Percentiles rank a stretch among this genome's conserved stretches.
These are phyloP conservation scores for Vitis rotundifolia DNA, from an alignment of 164 flowering plant species.

Conservation along the genomic window DNA sequence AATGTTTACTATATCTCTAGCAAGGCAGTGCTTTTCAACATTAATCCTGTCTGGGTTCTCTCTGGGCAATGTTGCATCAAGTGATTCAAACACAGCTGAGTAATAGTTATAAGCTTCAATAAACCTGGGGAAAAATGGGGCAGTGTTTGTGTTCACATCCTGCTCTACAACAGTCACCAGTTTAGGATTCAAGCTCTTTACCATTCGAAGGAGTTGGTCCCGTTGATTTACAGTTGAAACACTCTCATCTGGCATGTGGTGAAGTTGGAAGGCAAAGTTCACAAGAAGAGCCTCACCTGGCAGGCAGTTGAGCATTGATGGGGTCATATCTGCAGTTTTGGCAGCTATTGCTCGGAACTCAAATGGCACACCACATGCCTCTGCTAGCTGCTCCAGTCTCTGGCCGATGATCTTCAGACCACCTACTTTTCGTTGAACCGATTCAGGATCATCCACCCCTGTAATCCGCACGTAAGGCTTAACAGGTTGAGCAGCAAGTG, in stretches of 20 bases:
- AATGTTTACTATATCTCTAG: slow-evolving; percentile 87
- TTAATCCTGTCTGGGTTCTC: slow-evolving; percentile 88
- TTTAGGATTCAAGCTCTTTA: slow-evolving; percentile 78
- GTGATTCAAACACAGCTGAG: slow-evolving; percentile 85
- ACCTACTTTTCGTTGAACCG: slow-evolving; percentile 82
- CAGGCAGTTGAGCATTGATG: slow-evolving; percentile 55
- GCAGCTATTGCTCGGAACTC: slow-evolving; percentile 70
- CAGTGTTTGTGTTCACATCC: slow-evolving; percentile 90
- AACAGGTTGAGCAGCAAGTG: slow-evolving; percentile 49
- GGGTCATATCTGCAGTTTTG: slow-evolving; percentile 55
- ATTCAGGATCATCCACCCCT: slow-evolving; percentile 96
- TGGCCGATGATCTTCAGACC: slow-evolving; percentile 77
- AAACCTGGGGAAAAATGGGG: slow-evolving; percentile 86
- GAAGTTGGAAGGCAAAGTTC: slow-evolving; percentile 96
- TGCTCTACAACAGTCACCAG: slow-evolving; percentile 94
- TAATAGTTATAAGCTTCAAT: slow-evolving; percentile 87
- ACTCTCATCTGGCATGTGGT: slow-evolving; percentile 99
- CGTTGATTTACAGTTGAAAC: slow-evolving; percentile 85
- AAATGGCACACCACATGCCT: slow-evolving; percentile 57
- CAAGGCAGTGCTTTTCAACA: slow-evolving; percentile 90
- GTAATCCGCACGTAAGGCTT: slow-evolving; percentile 67
- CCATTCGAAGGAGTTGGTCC: slow-evolving; percentile 88
- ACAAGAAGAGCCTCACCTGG: slow-evolving; percentile 77
- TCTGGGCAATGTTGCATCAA: slow-evolving; percentile 81
- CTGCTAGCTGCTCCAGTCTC: slow-evolving; percentile 74